Evolutionary conservation across 441 rosid genomes (phyloP), one percentile per base, ranked within the genome.

Genomic region (Gossypium lobatum): DNA sequence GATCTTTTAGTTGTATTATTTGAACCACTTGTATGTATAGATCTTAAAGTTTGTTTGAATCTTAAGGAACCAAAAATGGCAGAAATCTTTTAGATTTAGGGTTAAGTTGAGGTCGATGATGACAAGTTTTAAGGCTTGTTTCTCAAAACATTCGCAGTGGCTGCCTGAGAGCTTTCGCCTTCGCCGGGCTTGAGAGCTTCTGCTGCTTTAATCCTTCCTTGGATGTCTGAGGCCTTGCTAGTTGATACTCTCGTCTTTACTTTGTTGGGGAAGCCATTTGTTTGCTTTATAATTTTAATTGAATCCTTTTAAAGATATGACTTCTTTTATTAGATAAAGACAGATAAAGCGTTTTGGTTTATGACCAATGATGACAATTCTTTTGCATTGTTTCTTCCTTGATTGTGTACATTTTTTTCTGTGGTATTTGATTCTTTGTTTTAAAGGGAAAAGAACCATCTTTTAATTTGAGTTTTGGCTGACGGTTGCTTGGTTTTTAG

Each of bases 401-500:
- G 60, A 14, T 14, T 52, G 55, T 52, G 8, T n/a, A 52, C 55
- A 50, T 17, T 50, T 52, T 14, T 37, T 17, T 52, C 28, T 37
- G 4, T 28, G 9, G 37, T 54, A 2, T 57, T 57, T 26, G 17
- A 0, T 60, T 34, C 10, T 48, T 37, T 55, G 8, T 39, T 39
- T 8, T 10, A 14, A 31, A 13, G 74, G 52, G 4, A 55, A 39
- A 55, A 11, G 20, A 17, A 37, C 16, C 1, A 21, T 58, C 10
- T 13, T 58, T 39, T 28, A 16, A 14, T 11, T 13, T 65, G 54
- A 6, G 70, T 45, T 21, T 65, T 26, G 2, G 59, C 10, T 68
- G n/a, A 16, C 8, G n/a, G 6, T 26, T 26, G 34, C 7, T 21
- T 39, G 25, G 9, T 18, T 26, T 73, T 25, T 73, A 93, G 97